phyloP scores from a whole-genome alignment of 371 early-diverging fungal species.

The Mortierella sp. region DNA sequence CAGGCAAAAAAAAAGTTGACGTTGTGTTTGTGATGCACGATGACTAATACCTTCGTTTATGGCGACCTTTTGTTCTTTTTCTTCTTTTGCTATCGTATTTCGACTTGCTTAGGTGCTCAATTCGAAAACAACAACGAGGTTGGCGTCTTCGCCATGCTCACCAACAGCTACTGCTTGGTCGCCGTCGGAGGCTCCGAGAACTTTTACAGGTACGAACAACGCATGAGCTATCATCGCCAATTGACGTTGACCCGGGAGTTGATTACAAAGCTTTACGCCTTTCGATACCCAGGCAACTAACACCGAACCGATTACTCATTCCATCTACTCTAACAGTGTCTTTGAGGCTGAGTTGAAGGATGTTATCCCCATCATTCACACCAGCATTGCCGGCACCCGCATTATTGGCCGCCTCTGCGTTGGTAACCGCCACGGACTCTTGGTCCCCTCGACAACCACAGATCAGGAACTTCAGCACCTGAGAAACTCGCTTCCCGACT shows the following conservation, averaged over 20 bases:
- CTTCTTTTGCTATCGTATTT: constrained; percentile 8
- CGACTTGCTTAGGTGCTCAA: constrained; percentile 79
- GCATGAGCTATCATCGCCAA: constrained; percentile 28
- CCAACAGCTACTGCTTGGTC: constrained; percentile 99
- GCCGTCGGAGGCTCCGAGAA: constrained; percentile 99
- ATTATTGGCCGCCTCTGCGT: constrained; percentile 97
- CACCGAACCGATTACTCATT: background rate
- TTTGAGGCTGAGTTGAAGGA: constrained; percentile 96
- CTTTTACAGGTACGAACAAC: constrained; percentile 87
- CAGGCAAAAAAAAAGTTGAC: background rate
- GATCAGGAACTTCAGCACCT: constrained; percentile 99
- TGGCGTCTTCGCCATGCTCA: constrained; percentile 98
- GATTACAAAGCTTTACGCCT: background rate
- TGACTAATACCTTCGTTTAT: background rate
- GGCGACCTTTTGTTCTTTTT: background rate
- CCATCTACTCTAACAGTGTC: constrained; percentile 70
- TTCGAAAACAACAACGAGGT: constrained; percentile 99
- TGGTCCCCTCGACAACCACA: constrained; percentile 98
- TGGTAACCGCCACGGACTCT: constrained; percentile 98
- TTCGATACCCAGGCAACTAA: background rate
- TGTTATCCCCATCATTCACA: constrained; percentile 99
- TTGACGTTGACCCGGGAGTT: background rate
- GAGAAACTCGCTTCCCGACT: constrained; percentile 98
- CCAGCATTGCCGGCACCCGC: constrained; percentile 98
- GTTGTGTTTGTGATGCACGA: background rate